Conservation (phyloP, 2,329 filamentous ascomycete genomes). For the Alternaria angustiovoidea region DNA sequence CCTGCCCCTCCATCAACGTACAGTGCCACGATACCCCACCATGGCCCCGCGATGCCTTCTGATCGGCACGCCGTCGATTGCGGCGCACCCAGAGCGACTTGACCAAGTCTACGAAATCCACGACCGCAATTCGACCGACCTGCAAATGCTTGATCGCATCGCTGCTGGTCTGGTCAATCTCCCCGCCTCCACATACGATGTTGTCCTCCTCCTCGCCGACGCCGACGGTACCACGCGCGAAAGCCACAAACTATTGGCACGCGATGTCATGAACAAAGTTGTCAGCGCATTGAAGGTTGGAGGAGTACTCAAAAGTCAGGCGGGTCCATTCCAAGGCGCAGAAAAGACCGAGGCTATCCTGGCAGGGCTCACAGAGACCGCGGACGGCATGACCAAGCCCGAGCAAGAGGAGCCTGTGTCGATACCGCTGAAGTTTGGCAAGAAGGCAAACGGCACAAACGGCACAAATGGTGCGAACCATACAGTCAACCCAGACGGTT, state of each 20-base stretch:
- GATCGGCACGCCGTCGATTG: conserved; percentile 88
- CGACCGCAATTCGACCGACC: conserved; percentile 79
- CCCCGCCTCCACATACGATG: conserved; percentile 79
- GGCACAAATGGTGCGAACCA: conserved; percentile 34
- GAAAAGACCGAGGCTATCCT: conserved; percentile 82
- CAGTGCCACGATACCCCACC: conserved; percentile 29
- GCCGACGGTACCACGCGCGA: conserved; percentile 70
- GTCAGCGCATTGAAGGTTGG: conserved; percentile 75
- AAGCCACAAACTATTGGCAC: conserved; percentile 69
- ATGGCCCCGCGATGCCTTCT: conserved; percentile 72
- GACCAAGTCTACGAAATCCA: conserved; percentile 73
- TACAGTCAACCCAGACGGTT: conserved; percentile 45
- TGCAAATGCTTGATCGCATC: conserved; percentile 98
- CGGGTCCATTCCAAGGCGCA: conserved; percentile 63
- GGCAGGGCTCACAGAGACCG: conserved; percentile 74
- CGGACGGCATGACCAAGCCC: conserved; percentile 76
- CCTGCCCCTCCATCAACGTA: conserved; percentile 7
- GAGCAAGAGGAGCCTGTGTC: conserved; percentile 65
- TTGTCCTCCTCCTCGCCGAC: conserved; percentile 84
- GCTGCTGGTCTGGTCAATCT: conserved; percentile 81
- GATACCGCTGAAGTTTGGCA: conserved; percentile 70
- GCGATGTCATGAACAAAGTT: conserved; percentile 73
- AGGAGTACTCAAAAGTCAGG: conserved; percentile 73
- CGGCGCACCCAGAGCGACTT: conserved; percentile 82
- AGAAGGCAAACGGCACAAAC: conserved; percentile 58